phyloP scores from a whole-genome alignment of 768 basidiomycete species.

The Termitomyces sp. region DNA sequence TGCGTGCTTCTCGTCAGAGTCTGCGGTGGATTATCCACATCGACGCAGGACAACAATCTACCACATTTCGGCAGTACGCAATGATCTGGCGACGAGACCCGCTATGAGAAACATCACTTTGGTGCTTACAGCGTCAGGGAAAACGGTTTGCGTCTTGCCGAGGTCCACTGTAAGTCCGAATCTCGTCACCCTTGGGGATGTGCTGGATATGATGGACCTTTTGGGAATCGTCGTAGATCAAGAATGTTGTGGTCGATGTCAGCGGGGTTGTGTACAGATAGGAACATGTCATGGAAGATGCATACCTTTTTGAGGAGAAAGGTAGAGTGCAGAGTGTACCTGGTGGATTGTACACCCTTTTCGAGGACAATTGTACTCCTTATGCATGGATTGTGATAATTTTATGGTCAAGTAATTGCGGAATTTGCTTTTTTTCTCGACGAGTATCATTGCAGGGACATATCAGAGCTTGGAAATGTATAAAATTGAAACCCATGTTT shows the following conservation, averaged over 20 bases:
- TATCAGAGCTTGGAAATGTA: too few relatives aligned
- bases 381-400: too few relatives aligned
- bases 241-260: neutral
- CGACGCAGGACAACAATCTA: neutral
- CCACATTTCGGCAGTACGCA: neutral
- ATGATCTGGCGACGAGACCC: neutral
- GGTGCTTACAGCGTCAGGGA: neutral
- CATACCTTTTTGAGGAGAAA: neutral
- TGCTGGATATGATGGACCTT: neutral
- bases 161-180: neutral
- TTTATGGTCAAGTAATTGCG: too few relatives aligned
- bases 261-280: neutral
- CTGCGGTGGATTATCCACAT: neutral
- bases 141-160: neutral
- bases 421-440: too few relatives aligned
- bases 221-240: neutral
- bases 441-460: too few relatives aligned
- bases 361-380: neutral
- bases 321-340: neutral
- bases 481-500: too few relatives aligned
- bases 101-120: neutral
- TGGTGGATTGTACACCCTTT: neutral
- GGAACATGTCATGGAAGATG: neutral
- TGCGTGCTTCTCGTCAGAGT: neutral
- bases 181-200: neutral